These are phyloP conservation scores for Rhododendron ovatum DNA, from an alignment of 148 eudicot genomes.

Conservation along the genomic window DNA sequence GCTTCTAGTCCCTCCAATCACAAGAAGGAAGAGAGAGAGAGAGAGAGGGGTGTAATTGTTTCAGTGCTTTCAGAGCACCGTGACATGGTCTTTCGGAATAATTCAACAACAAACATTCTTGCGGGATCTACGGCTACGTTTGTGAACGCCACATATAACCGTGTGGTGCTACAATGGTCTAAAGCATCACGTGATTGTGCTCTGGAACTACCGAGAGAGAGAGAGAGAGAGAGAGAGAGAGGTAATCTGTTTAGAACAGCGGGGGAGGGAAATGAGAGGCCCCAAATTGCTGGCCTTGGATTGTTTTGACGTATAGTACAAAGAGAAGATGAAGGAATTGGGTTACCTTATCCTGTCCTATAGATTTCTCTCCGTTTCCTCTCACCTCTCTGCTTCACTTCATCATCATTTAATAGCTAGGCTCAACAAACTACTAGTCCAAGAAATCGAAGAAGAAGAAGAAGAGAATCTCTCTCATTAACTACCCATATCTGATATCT, in stretches of 20 bases:
- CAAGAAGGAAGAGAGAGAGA: background rate
- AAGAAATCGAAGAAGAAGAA: background rate
- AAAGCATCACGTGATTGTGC: too few relatives aligned
- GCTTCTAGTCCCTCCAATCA: background rate
- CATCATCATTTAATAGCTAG: conserved; percentile 9
- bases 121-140: too few relatives aligned
- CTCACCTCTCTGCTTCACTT: background rate
- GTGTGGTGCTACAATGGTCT: too few relatives aligned
- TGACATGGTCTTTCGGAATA: too few relatives aligned
- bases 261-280: conserved; percentile 36
- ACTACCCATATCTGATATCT: background rate
- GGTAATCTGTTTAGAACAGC: background rate
- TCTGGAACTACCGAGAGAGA: too few relatives aligned
- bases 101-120: too few relatives aligned
- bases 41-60: too few relatives aligned
- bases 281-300: conserved; percentile 19
- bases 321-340: background rate
- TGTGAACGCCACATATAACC: too few relatives aligned
- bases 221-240: background rate
- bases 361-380: background rate
- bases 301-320: conserved; percentile 12
- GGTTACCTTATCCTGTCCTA: conserved; percentile 37
- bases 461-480: background rate
- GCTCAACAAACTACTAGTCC: background rate
- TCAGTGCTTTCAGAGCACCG: too few relatives aligned